Conservation (phyloP, 2,329 filamentous ascomycete species). For the Cercospora beticola region DNA sequence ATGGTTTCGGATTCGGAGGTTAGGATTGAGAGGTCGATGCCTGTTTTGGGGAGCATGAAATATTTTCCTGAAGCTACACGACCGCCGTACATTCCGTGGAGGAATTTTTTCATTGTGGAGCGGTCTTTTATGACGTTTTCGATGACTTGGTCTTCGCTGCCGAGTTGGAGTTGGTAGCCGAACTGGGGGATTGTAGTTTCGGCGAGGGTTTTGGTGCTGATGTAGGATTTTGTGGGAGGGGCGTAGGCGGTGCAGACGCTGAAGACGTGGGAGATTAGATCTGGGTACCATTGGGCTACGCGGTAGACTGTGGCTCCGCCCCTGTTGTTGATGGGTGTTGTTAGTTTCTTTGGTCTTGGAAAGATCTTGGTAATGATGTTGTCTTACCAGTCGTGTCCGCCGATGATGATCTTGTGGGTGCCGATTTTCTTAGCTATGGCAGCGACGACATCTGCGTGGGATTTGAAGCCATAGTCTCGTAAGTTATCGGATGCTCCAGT, state of each 20-base stretch:
- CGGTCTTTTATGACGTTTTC: constrained; percentile 53
- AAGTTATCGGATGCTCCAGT: constrained; percentile 50
- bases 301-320: constrained; percentile 78
- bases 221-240: constrained; percentile 52
- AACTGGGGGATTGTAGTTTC: constrained; percentile 64
- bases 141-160: no score
- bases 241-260: constrained; percentile 74
- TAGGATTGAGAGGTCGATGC: constrained; percentile 64
- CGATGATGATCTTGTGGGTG: constrained; percentile 67
- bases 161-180: constrained; percentile 80
- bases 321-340: background rate
- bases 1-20: constrained; percentile 31
- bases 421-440: constrained; percentile 63
- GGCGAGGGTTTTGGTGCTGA: constrained; percentile 61
- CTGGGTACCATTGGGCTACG: constrained; percentile 69
- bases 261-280: constrained; percentile 73
- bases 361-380: no score
- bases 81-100: constrained; percentile 71
- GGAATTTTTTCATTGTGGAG: constrained; percentile 65
- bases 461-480: constrained; percentile 68
- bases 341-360: background rate
- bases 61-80: constrained; percentile 55
- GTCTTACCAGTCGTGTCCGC: constrained; percentile 82
- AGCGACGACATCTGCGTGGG: constrained; percentile 71
- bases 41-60: constrained; percentile 60